phyloP scores from a whole-genome alignment of 768 basidiomycete species.

The Boletus barrowsii region DNA sequence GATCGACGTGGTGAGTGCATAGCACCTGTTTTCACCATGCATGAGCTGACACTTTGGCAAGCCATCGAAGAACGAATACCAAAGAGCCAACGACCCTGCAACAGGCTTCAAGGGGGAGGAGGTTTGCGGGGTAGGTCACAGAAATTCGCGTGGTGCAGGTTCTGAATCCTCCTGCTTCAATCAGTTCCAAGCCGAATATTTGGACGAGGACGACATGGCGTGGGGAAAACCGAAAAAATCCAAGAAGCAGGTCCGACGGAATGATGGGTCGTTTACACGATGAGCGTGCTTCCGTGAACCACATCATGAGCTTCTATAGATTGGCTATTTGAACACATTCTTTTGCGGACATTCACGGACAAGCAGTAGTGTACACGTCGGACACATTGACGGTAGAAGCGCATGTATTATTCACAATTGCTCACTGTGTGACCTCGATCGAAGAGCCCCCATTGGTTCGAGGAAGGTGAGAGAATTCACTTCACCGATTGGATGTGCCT shows the following conservation, averaged over 20 bases:
- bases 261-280: not conserved
- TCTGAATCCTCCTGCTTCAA: not conserved
- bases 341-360: not conserved
- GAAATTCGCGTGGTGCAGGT: not conserved
- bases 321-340: not conserved
- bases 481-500: no score
- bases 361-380: no score
- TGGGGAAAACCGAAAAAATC: conserved; percentile 19
- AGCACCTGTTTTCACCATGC: not conserved
- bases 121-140: conserved; percentile 17
- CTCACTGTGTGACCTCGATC: no score
- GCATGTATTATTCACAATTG: not conserved
- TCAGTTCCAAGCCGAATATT: conserved; percentile 23
- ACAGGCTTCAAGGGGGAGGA: conserved; percentile 18
- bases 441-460: no score
- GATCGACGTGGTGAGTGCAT: conserved; percentile 10
- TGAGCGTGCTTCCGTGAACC: not conserved
- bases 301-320: no score
- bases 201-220: conserved; percentile 29
- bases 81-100: conserved; percentile 7
- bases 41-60: not conserved
- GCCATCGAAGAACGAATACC: conserved; percentile 18
- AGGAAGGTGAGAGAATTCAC: no score
- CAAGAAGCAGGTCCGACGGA: conserved; percentile 3
- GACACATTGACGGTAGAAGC: no score